Base-by-base conservation (phyloP, 2,329 filamentous ascomycete genomes). In the Teratosphaeria epicoccoides region DNA sequence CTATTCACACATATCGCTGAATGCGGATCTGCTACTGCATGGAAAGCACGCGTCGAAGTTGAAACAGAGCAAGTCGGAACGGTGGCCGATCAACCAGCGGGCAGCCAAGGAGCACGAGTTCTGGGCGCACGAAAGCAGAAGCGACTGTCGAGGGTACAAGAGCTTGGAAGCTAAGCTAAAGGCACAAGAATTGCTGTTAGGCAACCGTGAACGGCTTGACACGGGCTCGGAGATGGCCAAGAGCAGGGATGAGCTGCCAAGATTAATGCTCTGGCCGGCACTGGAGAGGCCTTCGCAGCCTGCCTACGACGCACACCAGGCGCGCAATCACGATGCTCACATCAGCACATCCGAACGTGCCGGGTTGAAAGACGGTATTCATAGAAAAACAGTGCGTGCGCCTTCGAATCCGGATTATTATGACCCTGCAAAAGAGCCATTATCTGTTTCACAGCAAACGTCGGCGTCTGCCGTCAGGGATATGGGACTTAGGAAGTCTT, bases 401-500 rank as follows among this genome's bases (percentile, higher is more conserved):
- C 43, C 46, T 24, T 46, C 49, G 10, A 23, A 71, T 58, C 68
- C 66, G 49, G 71, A 70, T 26, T 68, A 71, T 55, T 72, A 73
- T 60, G 71, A 73, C 49, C 57, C 71, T 26, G 63, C 67, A 43
- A 68, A 55, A 46, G 68, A 67, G 26, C 71, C 72, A 9, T 58
- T 70, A 24, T 61, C 64, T 44, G 66, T 73, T 26, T 72, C 71
- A 0, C 71, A 73, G 61, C 71, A 73, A 53, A 72, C 70, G 3
- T 72, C 70, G 22, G 66, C 66, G 43, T 73, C 73, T 43, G 68
- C 71, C 6, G 65, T 71, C 7, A 66, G 71, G 45, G 71, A 74
- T 49, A 70, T 67, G 64, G 71, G 68, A 7, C 57, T 72, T 46
- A 61, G 68, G 50, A 70, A 71, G 61, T 69, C 69, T 37, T 17